Base-by-base conservation (phyloP, 352 stramenopile species). In the Globisporangium heterothallicum region DNA sequence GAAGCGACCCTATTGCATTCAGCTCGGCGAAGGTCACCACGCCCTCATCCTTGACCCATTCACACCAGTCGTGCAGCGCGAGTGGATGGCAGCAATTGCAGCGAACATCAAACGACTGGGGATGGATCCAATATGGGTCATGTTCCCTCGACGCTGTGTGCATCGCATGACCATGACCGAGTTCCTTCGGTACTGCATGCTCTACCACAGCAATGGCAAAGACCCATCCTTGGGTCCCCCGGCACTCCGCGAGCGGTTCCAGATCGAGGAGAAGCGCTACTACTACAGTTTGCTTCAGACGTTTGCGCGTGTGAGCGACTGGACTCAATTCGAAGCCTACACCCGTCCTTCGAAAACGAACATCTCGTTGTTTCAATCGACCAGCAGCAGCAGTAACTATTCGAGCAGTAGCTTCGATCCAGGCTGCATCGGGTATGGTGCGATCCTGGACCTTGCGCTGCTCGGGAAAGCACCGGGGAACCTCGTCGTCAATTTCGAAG, bases 81-180 rank as follows among this genome's bases (percentile, higher is more conserved):
- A 83, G 35, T 92, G 81, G 81, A 58, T 86, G 13, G 50, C 57
- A n/a, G 81, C 81, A 12, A 67, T 92, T 16, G 50, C 58, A 1
- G 76, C 67, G 21, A 92, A 92, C 54, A 70, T 92, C 13, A 76
- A 78, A 46, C 78, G 78, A 5, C 55, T 88, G 13, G 62, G 64
- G 26, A 59, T 92, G 22, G 76, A 84, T 47, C 63, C 70, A 5
- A 55, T 69, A 4, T 92, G 81, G 81, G 34, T 77, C 9, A 53
- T 49, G 8, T 84, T 76, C 51, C 80, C 80, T 5, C 64, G 80
- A 3, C 67, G 56, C 12, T 66, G 52, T 22, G 75, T 92, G 34
- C 62, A 72, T 29, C 58, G 66, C 50, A 84, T 83, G 72, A 82
- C 73, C 0, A 45, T 85, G 21, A 55, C 65, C 26, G 67, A 81